Base-by-base conservation (phyloP, 2,329 filamentous ascomycete genomes). In the Aspergillus versicolor region DNA sequence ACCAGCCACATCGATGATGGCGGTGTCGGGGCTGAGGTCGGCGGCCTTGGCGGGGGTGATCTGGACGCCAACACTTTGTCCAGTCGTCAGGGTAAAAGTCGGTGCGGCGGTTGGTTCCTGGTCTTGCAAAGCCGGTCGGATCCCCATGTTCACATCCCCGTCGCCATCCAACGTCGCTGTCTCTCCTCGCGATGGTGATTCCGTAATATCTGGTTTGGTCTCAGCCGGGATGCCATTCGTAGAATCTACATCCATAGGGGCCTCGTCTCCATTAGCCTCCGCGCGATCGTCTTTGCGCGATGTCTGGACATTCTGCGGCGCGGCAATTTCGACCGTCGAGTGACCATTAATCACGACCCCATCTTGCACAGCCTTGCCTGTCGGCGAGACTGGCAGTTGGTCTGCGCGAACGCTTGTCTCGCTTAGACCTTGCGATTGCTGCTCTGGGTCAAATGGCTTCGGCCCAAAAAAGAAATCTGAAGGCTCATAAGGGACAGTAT, bases 381-480 rank as follows among this genome's bases (percentile, higher is more conserved):
- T 60, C 41, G 69, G 67, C 55, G 70, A 70, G 42, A 65, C 63
- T 51, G 68, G 62, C 49, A 64, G 67, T 54, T 67, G 65, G 58
- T 67, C 67, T 61, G 68, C 67, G 65, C 69, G 65, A 62, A 65
- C 65, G 56, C 67, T 63, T 55, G 61, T 62, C 32, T 64, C 58
- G 65, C 67, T 64, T 62, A 64, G 67, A 44, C 49, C 64, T 62
- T 30, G 27, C 27, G 70, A 69, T 52, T 67, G 65, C 24, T 64
- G 57, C 34, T 65, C 67, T 32, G 65, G 52, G 49, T 77, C 71
- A 51, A 72, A 70, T 32, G 72, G 70, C 57, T 74, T 70, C 40
- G 78, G 76, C 3, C 78, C 79, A 68, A 81, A 81, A 65, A 80
- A 81, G 65, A 75, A 76, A 59, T 75, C 72, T 40, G 72, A 67